Evolutionary conservation across 192 early-diverging fungal genomes (phyloP).

Genomic region (Haplosporangium gracile): DNA sequence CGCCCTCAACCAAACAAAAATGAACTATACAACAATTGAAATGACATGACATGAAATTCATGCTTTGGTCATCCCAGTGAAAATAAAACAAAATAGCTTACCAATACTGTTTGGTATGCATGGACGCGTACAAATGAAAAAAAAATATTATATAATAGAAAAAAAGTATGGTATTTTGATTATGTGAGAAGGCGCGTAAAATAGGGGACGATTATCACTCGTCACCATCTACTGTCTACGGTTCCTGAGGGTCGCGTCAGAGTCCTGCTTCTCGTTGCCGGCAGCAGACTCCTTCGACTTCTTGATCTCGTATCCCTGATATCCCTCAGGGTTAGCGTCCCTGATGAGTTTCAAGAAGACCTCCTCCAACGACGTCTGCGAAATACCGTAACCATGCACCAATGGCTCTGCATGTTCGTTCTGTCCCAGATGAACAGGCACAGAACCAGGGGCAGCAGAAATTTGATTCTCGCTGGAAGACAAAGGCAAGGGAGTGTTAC

Average conservation of each 20-base stretch:
- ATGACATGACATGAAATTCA: no score
- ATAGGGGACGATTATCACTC: background rate
- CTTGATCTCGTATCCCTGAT: slow-evolving; percentile 56
- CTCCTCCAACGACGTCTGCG: slow-evolving; percentile 77
- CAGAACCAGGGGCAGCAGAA: background rate
- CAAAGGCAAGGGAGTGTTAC: slow-evolving; percentile 18
- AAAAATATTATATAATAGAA: no score
- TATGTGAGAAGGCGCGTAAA: background rate
- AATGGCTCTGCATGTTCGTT: background rate
- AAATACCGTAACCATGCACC: slow-evolving; percentile 69
- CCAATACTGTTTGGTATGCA: no score
- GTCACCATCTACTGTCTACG: background rate
- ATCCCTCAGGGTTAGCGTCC: slow-evolving; percentile 60
- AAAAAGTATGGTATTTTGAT: background rate
- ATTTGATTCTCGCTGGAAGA: slow-evolving; percentile 5
- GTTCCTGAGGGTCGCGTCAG: slow-evolving; percentile 30
- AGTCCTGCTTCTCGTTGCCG: slow-evolving; percentile 21
- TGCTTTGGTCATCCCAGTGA: no score
- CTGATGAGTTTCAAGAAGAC: slow-evolving; percentile 73
- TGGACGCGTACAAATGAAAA: no score
- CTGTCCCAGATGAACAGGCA: background rate
- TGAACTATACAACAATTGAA: no score
- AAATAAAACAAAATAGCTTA: no score
- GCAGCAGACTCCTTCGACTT: background rate
- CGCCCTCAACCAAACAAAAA: no score